Percentiles rank a stretch among this genome's conserved stretches.
These are phyloP conservation scores for Auricularia cornea DNA, from an alignment of 768 basidiomycete genomes.

Conservation along the genomic window DNA sequence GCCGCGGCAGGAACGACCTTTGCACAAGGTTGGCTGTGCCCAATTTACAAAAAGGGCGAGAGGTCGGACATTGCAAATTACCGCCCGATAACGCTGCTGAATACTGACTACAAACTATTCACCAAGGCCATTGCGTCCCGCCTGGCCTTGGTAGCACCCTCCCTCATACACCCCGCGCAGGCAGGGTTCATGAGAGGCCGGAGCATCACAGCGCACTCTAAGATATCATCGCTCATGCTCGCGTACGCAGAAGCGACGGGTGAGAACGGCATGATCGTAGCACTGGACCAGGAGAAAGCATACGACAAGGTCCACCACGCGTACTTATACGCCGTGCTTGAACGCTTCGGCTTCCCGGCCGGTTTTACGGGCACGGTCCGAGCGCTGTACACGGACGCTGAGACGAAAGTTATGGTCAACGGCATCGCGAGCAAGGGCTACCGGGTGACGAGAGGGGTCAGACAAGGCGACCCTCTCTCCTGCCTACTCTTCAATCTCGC, in stretches of 20 bases:
- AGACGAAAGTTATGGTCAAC: constrained; percentile 11
- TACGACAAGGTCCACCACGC: constrained; percentile 14
- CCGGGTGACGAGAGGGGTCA: constrained; percentile 11
- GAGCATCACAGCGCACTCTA: constrained; percentile 9
- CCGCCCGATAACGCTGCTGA: too few relatives aligned
- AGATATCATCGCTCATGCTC: constrained; percentile 6
- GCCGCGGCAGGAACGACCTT: constrained; percentile 5
- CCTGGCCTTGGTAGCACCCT: constrained; percentile 6
- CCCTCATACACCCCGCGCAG: constrained; percentile 27
- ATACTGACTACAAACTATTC: constrained; percentile 26
- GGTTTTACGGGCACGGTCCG: constrained; percentile 14
- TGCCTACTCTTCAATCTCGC: constrained; percentile 16
- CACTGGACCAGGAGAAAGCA: constrained; percentile 14
- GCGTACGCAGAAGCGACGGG: constrained; percentile 9
- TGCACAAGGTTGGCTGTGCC: constrained; percentile 27
- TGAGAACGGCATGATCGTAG: constrained; percentile 9
- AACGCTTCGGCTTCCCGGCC: constrained; percentile 6
- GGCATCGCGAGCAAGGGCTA: background rate
- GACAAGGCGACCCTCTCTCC: constrained; percentile 17
- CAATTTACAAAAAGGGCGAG: constrained; percentile 33
- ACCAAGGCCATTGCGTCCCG: constrained; percentile 17
- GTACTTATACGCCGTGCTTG: constrained; percentile 10
- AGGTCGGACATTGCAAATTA: too few relatives aligned
- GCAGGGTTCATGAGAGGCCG: too few relatives aligned
- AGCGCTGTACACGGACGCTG: constrained; percentile 8